These are phyloP conservation scores for Fonsecaea erecta DNA, from an alignment of 2,329 filamentous ascomycete species.

Conservation along the genomic window DNA sequence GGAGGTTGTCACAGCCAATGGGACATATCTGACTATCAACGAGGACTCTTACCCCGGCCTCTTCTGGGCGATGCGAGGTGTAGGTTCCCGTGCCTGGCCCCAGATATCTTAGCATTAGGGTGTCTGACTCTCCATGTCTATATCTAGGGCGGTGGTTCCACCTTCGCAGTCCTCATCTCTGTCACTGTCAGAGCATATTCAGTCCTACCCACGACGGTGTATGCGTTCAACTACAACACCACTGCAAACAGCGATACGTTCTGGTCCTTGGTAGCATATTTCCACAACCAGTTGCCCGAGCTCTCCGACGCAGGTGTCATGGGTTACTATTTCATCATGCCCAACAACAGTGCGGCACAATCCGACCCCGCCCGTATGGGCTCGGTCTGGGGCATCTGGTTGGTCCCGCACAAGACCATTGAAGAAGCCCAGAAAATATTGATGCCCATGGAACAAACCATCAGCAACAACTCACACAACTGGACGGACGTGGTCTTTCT, in stretches of 20 bases:
- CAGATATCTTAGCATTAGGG: constrained; percentile 39
- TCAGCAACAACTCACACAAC: constrained; percentile 29
- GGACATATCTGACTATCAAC: constrained; percentile 51
- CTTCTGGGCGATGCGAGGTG: constrained; percentile 58
- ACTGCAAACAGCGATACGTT: constrained; percentile 48
- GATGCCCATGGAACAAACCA: constrained; percentile 28
- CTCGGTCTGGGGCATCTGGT: constrained; percentile 27
- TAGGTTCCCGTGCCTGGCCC: constrained; percentile 25
- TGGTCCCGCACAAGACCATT: constrained; percentile 29
- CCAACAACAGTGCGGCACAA: constrained; percentile 31
- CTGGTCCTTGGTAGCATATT: constrained; percentile 56
- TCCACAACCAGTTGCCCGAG: constrained; percentile 39
- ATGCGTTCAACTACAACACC: constrained; percentile 48
- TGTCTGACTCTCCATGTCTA: neutral
- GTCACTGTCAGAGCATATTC: constrained; percentile 57
- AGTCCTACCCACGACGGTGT: constrained; percentile 48
- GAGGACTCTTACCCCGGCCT: constrained; percentile 51
- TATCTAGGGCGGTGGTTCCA: constrained; percentile 43
- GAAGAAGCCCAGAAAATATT: constrained; percentile 25
- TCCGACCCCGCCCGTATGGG: constrained; percentile 15
- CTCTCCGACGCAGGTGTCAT: constrained; percentile 30
- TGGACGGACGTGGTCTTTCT: constrained; percentile 37
- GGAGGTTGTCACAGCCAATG: constrained; percentile 56
- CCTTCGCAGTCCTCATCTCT: constrained; percentile 59
- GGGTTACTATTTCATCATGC: constrained; percentile 30